A percentile compares a stretch with the other conserved stretches of the same genome.
phyloP scores from a whole-genome alignment of 441 rosid genomes.

The Populus tomentosa region DNA sequence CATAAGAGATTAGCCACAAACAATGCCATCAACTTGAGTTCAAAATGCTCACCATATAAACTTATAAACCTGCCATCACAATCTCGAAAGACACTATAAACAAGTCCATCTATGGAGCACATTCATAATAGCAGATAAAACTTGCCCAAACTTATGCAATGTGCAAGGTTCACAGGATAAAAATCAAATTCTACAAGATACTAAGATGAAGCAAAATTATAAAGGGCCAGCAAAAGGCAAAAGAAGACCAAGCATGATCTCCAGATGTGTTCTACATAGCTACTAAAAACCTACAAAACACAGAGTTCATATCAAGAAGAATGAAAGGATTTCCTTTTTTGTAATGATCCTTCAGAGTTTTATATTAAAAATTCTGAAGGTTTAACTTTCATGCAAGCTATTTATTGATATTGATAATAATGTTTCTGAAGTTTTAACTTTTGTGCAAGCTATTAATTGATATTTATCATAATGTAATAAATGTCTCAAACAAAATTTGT shows the following conservation, averaged over 20 bases:
- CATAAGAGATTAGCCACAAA: neutral
- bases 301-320: neutral
- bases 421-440: too few relatives aligned
- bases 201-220: too few relatives aligned
- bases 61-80: neutral
- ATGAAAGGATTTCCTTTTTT: neutral
- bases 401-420: neutral
- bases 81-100: neutral
- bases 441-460: neutral
- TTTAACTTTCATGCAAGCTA: neutral
- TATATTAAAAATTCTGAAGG: neutral
- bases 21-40: neutral
- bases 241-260: neutral
- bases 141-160: neutral
- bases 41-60: neutral
- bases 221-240: neutral
- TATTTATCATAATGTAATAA: neutral
- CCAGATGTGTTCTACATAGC: neutral
- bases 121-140: neutral
- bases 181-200: neutral
- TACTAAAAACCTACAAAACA: neutral
- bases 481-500: neutral
- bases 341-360: neutral
- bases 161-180: neutral
- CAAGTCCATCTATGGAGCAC: neutral